phyloP scores from a whole-genome alignment of 139 green algal species.

The Chlamydomonas applanata region DNA sequence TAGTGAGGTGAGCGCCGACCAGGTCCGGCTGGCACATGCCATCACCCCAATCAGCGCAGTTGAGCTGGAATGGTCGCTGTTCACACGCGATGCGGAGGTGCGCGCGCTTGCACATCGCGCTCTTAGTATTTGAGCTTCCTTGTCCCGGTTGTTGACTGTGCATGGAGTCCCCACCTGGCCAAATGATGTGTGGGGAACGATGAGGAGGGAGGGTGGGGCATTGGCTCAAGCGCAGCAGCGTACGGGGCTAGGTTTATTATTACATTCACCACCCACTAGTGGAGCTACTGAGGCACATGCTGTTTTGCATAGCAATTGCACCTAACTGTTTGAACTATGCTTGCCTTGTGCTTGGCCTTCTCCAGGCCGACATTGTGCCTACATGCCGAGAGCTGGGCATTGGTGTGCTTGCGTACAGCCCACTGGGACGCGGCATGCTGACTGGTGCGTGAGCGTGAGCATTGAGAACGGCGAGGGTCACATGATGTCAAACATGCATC shows the following conservation, averaged over 20 bases:
- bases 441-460: constrained; percentile 34
- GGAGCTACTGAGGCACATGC: too few relatives aligned
- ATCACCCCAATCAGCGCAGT: constrained; percentile 66
- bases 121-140: not conserved
- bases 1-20: constrained; percentile 55
- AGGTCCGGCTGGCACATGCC: constrained; percentile 64
- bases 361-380: constrained; percentile 5
- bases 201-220: too few relatives aligned
- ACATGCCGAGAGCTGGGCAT: constrained; percentile 69
- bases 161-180: too few relatives aligned
- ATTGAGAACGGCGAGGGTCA: too few relatives aligned
- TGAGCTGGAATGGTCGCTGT: constrained; percentile 73
- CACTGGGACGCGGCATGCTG: constrained; percentile 67
- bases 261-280: too few relatives aligned
- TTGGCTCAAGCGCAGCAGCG: too few relatives aligned
- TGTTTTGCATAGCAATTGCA: too few relatives aligned
- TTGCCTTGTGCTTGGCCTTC: not conserved
- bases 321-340: not conserved
- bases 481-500: too few relatives aligned
- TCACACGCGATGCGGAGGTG: constrained; percentile 64
- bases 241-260: too few relatives aligned
- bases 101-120: not conserved
- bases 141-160: not conserved
- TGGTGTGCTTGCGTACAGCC: constrained; percentile 69
- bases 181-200: too few relatives aligned